phyloP scores from a whole-genome alignment of 73 alveolate species.

The Paramecium primaurelia region DNA sequence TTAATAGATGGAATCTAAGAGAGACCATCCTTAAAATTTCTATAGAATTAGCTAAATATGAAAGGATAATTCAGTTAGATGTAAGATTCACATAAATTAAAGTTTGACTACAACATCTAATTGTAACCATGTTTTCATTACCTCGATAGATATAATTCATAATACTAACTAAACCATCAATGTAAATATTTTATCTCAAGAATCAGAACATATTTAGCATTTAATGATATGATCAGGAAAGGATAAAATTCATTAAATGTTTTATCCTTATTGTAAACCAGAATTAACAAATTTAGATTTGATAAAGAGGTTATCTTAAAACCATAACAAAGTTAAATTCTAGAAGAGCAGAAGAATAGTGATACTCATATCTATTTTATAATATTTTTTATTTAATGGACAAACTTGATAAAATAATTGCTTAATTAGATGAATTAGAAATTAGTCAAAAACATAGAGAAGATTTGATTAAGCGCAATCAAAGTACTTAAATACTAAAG shows the following conservation, averaged over 20 bases:
- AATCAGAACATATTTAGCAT: not conserved
- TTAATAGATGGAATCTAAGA: too few species aligned
- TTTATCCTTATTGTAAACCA: too few species aligned
- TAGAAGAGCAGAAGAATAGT: not conserved
- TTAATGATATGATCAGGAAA: not conserved
- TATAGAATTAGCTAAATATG: too few species aligned
- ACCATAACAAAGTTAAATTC: not conserved
- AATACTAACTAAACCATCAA: not conserved
- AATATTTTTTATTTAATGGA: not conserved
- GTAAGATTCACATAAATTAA: too few species aligned
- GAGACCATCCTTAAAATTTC: too few species aligned
- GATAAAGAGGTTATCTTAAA: too few species aligned
- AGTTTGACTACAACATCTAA: too few species aligned
- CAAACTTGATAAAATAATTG: constrained; percentile 3
- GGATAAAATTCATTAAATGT: not conserved
- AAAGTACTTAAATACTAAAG: not conserved
- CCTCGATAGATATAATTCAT: not conserved
- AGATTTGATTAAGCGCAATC: constrained; percentile 14
- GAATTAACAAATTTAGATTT: too few species aligned
- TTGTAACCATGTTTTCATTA: too few species aligned
- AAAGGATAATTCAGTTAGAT: too few species aligned
- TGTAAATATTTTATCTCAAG: not conserved
- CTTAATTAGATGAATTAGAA: constrained; percentile 13
- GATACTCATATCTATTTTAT: not conserved
- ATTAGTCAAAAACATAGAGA: not conserved